A percentile compares a stretch with the other conserved stretches of the same genome.
These are phyloP conservation scores for Xylariales sp. DNA, from an alignment of 2,329 filamentous ascomycete species.

Conservation along the genomic window DNA sequence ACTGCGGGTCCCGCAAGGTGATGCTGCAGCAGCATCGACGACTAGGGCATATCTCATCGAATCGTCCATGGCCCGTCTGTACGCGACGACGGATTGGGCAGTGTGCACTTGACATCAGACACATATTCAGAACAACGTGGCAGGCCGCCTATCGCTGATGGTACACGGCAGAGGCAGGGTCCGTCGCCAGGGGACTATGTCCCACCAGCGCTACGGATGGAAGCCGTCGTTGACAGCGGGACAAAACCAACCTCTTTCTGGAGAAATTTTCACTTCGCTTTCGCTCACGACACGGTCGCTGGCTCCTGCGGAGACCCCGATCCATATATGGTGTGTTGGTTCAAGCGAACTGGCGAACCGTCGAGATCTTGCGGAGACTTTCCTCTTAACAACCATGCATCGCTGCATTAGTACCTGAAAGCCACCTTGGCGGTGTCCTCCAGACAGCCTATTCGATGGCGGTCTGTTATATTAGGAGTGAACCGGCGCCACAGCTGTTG, in stretches of 20 bases:
- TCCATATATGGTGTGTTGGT: background rate
- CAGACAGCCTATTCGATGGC: background rate
- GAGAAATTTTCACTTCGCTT: no score
- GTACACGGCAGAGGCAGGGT: background rate
- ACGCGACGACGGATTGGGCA: slow-evolving; percentile 6
- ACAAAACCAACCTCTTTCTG: no score
- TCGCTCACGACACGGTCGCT: slow-evolving; percentile 3
- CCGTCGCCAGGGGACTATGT: slow-evolving; percentile 1
- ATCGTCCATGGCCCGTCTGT: slow-evolving; percentile 1
- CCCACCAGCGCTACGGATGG: background rate
- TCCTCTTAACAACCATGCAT: background rate
- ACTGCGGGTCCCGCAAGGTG: slow-evolving; percentile 4
- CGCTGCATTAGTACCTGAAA: slow-evolving; percentile 9
- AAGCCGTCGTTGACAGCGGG: no score
- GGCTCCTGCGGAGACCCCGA: background rate
- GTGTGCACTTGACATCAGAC: slow-evolving; percentile 10
- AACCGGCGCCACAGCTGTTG: background rate
- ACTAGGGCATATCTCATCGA: background rate
- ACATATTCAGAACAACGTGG: slow-evolving; percentile 25
- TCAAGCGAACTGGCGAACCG: background rate
- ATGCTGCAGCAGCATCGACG: background rate
- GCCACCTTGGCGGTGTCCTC: background rate
- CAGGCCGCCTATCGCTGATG: slow-evolving; percentile 15
- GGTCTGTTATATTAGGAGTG: slow-evolving; percentile 1
- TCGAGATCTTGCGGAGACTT: background rate